These are phyloP conservation scores for Pluteus cervinus DNA, from an alignment of 768 basidiomycete species.

Conservation along the genomic window DNA sequence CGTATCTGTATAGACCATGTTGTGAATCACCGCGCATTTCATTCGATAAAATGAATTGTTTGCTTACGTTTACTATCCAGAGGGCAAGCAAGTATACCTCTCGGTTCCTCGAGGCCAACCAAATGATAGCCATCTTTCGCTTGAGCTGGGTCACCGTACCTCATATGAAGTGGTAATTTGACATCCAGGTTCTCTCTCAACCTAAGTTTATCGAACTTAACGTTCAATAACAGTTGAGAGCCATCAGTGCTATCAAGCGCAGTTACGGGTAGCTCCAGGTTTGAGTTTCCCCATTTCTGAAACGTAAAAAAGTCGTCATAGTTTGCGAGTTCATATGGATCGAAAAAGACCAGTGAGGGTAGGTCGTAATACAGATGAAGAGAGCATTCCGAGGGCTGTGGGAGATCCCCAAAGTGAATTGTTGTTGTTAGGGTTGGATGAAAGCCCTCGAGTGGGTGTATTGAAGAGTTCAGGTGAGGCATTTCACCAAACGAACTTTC, in stretches of 20 bases:
- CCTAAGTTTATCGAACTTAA: constrained; percentile 7
- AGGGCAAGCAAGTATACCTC: constrained; percentile 32
- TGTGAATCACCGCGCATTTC: neutral
- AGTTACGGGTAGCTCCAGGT: constrained; percentile 39
- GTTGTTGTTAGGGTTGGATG: constrained; percentile 29
- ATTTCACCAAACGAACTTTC: too few species aligned
- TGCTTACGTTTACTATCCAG: constrained; percentile 16
- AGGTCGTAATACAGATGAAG: constrained; percentile 33
- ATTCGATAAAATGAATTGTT: neutral
- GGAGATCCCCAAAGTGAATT: constrained; percentile 18
- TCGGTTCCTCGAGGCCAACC: constrained; percentile 29
- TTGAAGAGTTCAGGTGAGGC: constrained; percentile 20
- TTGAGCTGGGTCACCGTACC: constrained; percentile 30
- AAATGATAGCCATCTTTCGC: constrained; percentile 7
- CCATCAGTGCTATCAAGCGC: constrained; percentile 23
- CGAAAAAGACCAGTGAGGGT: constrained; percentile 39
- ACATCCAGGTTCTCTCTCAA: constrained; percentile 17
- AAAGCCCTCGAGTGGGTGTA: constrained; percentile 28
- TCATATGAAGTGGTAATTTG: constrained; percentile 39
- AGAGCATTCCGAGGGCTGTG: constrained; percentile 20
- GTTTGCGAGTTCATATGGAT: constrained; percentile 41
- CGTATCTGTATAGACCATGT: neutral
- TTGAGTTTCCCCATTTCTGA: constrained; percentile 33
- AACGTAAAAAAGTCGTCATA: constrained; percentile 31
- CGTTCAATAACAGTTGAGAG: constrained; percentile 19